These are phyloP conservation scores for Solanum piurae DNA, from an alignment of 257 asterid species.

Conservation along the genomic window DNA sequence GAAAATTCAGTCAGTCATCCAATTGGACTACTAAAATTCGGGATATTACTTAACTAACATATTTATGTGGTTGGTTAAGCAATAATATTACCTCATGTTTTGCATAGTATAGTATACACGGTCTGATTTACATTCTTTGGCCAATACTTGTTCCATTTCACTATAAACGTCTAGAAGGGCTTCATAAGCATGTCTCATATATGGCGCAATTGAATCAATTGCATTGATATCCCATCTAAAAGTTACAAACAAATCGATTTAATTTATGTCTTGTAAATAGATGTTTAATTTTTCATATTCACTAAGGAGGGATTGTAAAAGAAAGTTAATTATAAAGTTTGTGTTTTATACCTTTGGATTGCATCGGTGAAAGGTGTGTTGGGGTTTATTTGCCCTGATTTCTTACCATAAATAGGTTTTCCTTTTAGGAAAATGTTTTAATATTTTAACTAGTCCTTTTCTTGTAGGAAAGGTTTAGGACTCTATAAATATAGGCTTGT, in stretches of 20 bases:
- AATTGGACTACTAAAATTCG: background rate
- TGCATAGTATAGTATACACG: background rate
- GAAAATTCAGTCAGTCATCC: background rate
- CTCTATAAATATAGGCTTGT: too few relatives aligned
- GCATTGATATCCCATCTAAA: slow-evolving; percentile 16
- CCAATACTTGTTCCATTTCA: background rate
- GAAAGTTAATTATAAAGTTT: background rate
- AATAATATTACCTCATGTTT: background rate
- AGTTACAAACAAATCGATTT: background rate
- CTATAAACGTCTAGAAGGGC: background rate
- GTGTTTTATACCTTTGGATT: background rate
- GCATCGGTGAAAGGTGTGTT: background rate
- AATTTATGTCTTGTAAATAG: background rate
- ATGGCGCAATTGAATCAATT: slow-evolving; percentile 13
- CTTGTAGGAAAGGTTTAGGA: too few relatives aligned
- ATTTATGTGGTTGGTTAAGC: background rate
- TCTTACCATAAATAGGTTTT: too few relatives aligned
- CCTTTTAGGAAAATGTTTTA: too few relatives aligned
- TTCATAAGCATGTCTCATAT: slow-evolving; percentile 13
- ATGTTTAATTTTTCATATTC: background rate
- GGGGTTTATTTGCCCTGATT: too few relatives aligned
- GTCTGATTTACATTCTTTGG: slow-evolving; percentile 1
- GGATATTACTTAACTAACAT: background rate
- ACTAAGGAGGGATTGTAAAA: background rate
- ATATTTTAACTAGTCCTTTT: too few relatives aligned